Evolutionary conservation across 2,329 filamentous ascomycete genomes (phyloP), one percentile per base, ranked within the genome.

Genomic region (Sporothrix humicola): DNA sequence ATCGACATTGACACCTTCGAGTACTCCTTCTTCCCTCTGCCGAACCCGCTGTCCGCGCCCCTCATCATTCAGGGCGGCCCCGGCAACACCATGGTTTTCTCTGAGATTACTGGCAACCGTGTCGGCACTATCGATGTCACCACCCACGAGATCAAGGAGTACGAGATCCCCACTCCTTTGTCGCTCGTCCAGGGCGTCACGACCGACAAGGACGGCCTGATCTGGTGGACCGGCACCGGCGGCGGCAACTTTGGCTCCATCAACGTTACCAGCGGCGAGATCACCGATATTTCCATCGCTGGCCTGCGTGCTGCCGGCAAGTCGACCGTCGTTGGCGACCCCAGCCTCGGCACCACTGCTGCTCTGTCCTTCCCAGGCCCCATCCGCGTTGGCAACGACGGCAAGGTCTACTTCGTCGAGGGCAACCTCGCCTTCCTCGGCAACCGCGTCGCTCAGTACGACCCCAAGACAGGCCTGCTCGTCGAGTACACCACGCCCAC

Each of bases 371-470:
- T 61, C 26, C 68, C 52, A 4, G 42, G 61, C 7, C 61, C 61
- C 7, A 23, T 44, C 42, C 61, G 61, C 12, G 31, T 66, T 15
- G 61, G 61, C 42, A 48, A 20, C 8, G 61, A 66, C 17, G 61
- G 42, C 17, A 66, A 48, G 17, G 15, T 66, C 42, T 66, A 66
- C 37, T 66, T 66, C n/a, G 61, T 66, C 26, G 61, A 66, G 61
- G 61, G 42, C 20, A 66, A 66, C 6, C 44, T 66, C 17, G 61
- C 23, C 9, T 66, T 66, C 61, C 61, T 66, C 2, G 61, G 61
- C 61, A 66, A 66, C 42, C 61, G 61, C 10, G 61, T 66, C 42
- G 42, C 37, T 10, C 61, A 66, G 44, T 66, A 66, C 61, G 61
- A 66, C 61, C 61, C 61, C 17, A 66, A 66, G 61, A 66, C 61